Conservation (phyloP, 768 basidiomycete species). For the Wakefieldia striispora region DNA sequence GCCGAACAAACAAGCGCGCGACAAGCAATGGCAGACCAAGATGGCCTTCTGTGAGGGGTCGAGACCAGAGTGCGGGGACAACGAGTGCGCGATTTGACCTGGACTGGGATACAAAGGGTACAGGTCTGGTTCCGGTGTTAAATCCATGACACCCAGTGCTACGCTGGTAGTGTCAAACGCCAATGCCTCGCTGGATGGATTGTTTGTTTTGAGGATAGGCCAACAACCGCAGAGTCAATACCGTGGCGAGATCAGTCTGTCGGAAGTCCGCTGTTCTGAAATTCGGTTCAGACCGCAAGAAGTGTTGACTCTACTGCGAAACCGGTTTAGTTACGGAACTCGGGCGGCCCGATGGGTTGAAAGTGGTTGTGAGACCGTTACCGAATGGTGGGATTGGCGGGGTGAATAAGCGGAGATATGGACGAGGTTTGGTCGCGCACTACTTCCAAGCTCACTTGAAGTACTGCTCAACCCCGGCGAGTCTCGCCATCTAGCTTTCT, state of each 20-base stretch:
- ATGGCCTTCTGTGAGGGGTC: conserved; percentile 62
- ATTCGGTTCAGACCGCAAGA: conserved; percentile 19
- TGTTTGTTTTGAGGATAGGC: conserved; percentile 4
- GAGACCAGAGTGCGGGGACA: conserved; percentile 68
- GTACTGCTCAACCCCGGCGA: background rate
- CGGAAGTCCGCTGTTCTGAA: conserved; percentile 1
- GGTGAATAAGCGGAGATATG: conserved; percentile 1
- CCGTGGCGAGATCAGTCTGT: conserved; percentile 6
- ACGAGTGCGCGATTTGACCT: conserved; percentile 55
- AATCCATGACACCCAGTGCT: conserved; percentile 43
- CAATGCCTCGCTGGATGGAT: background rate
- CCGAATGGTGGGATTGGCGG: background rate
- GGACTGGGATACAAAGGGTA: conserved; percentile 76
- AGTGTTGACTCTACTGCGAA: conserved; percentile 7
- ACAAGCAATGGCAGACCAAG: conserved; percentile 71
- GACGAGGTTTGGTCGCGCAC: background rate
- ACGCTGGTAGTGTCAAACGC: conserved; percentile 30
- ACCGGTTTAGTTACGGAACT: conserved; percentile 4
- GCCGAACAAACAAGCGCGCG: conserved; percentile 75
- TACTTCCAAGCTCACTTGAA: too few species aligned
- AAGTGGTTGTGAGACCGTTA: background rate
- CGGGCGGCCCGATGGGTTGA: conserved; percentile 1
- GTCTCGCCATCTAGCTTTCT: background rate
- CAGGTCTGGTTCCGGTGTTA: conserved; percentile 76
- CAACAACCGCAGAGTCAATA: conserved; percentile 7